Conservation (phyloP, 164 flowering plant genomes). For the Echeveria elegans region DNA sequence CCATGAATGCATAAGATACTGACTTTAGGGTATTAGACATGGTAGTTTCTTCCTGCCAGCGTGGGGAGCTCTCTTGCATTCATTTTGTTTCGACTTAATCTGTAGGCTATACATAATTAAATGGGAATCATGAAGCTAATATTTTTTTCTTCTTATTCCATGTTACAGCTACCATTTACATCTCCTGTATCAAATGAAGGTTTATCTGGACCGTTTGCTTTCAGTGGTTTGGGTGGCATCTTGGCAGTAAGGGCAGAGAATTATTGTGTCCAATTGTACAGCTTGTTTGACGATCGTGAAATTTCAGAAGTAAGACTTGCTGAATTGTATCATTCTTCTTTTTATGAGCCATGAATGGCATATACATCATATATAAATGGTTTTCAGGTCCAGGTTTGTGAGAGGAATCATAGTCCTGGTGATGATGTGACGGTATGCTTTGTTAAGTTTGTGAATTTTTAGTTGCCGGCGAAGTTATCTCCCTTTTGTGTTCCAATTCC, state of each 20-base stretch:
- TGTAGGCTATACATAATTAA: not conserved
- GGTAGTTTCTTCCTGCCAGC: not conserved
- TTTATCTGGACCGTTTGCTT: constrained; percentile 26
- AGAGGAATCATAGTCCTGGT: constrained; percentile 85
- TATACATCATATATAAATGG: not conserved
- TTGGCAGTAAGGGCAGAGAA: constrained; percentile 64
- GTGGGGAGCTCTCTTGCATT: not conserved
- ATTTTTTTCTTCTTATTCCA: not conserved
- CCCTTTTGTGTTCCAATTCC: not conserved
- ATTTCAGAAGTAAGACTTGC: constrained; percentile 52
- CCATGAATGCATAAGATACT: not conserved
- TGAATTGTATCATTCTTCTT: not conserved
- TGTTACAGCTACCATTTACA: constrained; percentile 62
- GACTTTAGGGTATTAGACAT: not conserved
- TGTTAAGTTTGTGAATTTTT: not conserved
- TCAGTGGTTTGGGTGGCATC: constrained; percentile 46
- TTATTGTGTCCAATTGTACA: constrained; percentile 74
- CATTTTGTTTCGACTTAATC: not conserved
- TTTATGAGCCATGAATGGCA: not conserved
- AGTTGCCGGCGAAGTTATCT: not conserved
- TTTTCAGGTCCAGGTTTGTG: constrained; percentile 36
- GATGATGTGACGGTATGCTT: constrained; percentile 68
- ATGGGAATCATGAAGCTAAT: not conserved
- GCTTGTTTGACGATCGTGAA: constrained; percentile 65
- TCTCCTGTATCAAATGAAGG: constrained; percentile 34